Conservation (phyloP, 1,139 yeast genomes). For the Pichia sp. region DNA sequence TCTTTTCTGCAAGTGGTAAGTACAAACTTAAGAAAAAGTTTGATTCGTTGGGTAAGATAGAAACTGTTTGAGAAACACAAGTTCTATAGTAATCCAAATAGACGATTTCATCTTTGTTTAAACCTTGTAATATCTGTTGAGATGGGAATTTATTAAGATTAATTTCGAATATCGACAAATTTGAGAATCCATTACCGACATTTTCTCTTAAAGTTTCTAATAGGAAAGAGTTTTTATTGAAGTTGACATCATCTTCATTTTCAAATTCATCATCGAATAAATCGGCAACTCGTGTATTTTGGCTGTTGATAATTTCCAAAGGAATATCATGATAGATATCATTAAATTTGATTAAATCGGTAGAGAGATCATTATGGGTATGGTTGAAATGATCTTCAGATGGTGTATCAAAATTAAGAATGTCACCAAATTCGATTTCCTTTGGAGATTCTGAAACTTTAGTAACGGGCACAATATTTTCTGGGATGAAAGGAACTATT, state of each 20-base stretch:
- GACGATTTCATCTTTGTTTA: slow-evolving; percentile 18
- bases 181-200: background rate
- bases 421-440: no score
- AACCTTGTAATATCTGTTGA: slow-evolving; percentile 6
- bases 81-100: slow-evolving; percentile 24
- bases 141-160: slow-evolving; percentile 10
- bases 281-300: background rate
- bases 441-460: no score
- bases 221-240: background rate
- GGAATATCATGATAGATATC: background rate
- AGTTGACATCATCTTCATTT: background rate
- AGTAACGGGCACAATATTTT: no score
- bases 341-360: background rate
- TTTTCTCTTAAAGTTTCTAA: slow-evolving; percentile 5
- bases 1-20: slow-evolving; percentile 38
- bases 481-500: no score
- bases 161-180: slow-evolving; percentile 1
- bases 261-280: background rate
- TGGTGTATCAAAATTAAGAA: no score
- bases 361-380: no score
- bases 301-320: background rate
- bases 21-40: slow-evolving; percentile 46
- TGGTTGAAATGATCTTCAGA: no score
- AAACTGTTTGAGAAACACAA: slow-evolving; percentile 25
- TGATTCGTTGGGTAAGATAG: slow-evolving; percentile 36